phyloP scores from a whole-genome alignment of 108 stramenopile genomes.

The Phaeodactylum tricornutum region DNA sequence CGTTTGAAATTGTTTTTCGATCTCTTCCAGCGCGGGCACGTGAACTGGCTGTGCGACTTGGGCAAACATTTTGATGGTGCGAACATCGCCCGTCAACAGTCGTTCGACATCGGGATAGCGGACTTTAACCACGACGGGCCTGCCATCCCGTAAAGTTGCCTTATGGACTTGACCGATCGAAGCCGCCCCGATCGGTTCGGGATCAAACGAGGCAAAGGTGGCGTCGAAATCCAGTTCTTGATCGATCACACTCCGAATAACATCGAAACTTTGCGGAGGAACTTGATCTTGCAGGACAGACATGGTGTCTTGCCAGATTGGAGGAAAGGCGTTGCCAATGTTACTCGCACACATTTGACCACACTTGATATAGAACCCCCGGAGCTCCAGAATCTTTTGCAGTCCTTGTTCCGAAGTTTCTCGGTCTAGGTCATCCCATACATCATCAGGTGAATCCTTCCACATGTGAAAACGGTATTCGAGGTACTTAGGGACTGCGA shows the following conservation, averaged over 20 bases:
- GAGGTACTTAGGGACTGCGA: constrained; percentile 56
- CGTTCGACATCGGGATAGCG: constrained; percentile 73
- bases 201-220: constrained; percentile 57
- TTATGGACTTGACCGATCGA: constrained; percentile 83
- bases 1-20: constrained; percentile 86
- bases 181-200: constrained; percentile 73
- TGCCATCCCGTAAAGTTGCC: constrained; percentile 52
- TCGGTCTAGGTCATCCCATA: constrained; percentile 56
- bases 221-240: constrained; percentile 46
- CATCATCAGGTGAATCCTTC: constrained; percentile 38
- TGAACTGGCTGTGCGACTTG: constrained; percentile 83
- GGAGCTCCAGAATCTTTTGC: constrained; percentile 65
- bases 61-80: constrained; percentile 70
- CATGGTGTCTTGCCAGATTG: constrained; percentile 79
- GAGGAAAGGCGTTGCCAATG: constrained; percentile 76
- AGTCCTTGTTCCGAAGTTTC: constrained; percentile 39
- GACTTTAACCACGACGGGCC: constrained; percentile 68
- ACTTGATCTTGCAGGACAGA: constrained; percentile 71
- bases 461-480: constrained; percentile 52
- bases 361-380: constrained; percentile 77
- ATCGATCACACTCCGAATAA: constrained; percentile 51
- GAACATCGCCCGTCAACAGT: constrained; percentile 70
- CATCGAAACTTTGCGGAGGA: constrained; percentile 44
- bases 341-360: constrained; percentile 81
- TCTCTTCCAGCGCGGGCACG: constrained; percentile 76